These are phyloP conservation scores for Coemansia sp. DNA, from an alignment of 192 early-diverging fungal species.

Conservation along the genomic window DNA sequence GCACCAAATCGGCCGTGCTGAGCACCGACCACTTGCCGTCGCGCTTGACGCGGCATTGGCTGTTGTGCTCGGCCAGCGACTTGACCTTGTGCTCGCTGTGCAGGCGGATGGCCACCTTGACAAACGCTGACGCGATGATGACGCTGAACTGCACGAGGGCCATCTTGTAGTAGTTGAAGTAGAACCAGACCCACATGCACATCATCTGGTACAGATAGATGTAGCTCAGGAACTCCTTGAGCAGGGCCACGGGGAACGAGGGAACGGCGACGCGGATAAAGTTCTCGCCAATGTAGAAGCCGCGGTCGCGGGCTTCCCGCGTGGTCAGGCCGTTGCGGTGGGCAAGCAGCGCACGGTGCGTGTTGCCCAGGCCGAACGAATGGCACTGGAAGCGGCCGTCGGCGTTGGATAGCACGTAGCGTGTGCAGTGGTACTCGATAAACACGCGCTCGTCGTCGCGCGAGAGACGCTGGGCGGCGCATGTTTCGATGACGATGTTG, in stretches of 20 bases:
- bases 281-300: conserved; percentile 65
- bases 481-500: conserved; percentile 48
- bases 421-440: conserved; percentile 76
- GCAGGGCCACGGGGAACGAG: conserved; percentile 46
- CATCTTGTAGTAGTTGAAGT: conserved; percentile 64
- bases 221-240: conserved; percentile 59
- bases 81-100: conserved; percentile 59
- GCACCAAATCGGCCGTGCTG: conserved; percentile 59
- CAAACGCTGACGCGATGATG: conserved; percentile 57
- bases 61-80: conserved; percentile 56
- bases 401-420: conserved; percentile 63
- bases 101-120: conserved; percentile 57
- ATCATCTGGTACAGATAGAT: conserved; percentile 66
- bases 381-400: conserved; percentile 56
- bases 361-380: conserved; percentile 59
- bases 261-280: conserved; percentile 58
- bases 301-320: conserved; percentile 55
- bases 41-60: conserved; percentile 54
- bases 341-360: conserved; percentile 51
- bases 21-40: conserved; percentile 59
- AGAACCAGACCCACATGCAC: conserved; percentile 69
- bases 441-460: conserved; percentile 45
- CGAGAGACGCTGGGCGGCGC: conserved; percentile 38
- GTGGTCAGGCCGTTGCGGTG: conserved; percentile 53
- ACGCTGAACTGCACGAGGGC: conserved; percentile 58